A percentile compares a stretch with the other conserved stretches of the same genome.
phyloP scores from a whole-genome alignment of 345 rosid species.

The Lepidium aucheri region DNA sequence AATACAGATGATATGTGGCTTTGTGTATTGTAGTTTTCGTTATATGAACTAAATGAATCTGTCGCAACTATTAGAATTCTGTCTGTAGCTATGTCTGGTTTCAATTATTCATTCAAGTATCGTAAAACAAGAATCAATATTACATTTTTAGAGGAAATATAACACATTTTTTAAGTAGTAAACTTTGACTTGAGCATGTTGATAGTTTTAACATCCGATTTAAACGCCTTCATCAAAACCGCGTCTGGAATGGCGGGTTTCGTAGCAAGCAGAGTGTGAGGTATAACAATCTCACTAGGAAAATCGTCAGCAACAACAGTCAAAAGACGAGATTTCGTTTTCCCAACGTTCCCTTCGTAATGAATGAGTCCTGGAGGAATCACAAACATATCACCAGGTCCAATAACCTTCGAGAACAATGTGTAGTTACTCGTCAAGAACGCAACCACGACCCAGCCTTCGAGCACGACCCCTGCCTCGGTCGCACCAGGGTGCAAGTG shows the following conservation, averaged over 20 bases:
- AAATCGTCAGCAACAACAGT: constrained; percentile 60
- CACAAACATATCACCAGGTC: constrained; percentile 50
- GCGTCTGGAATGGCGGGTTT: constrained; percentile 44
- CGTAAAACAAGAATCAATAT: neutral
- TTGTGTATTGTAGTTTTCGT: neutral
- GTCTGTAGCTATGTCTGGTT: too few species aligned
- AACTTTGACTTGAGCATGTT: constrained; percentile 49
- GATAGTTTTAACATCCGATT: constrained; percentile 30
- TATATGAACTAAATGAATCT: neutral
- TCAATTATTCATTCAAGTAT: neutral
- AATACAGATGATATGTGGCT: neutral
- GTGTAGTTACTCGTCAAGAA: constrained; percentile 42
- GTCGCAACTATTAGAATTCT: too few species aligned
- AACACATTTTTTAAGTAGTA: neutral
- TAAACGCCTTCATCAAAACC: constrained; percentile 49
- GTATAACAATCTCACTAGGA: constrained; percentile 37
- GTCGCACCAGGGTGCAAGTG: constrained; percentile 55
- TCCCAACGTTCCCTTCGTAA: constrained; percentile 61
- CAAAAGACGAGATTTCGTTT: constrained; percentile 37
- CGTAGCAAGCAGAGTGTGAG: constrained; percentile 35
- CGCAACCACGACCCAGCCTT: constrained; percentile 56
- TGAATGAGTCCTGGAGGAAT: constrained; percentile 52
- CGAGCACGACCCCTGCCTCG: constrained; percentile 41
- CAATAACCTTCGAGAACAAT: constrained; percentile 42
- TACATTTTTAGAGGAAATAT: neutral